Base-by-base conservation (phyloP, 768 basidiomycete species). In the Collybia sp. region DNA sequence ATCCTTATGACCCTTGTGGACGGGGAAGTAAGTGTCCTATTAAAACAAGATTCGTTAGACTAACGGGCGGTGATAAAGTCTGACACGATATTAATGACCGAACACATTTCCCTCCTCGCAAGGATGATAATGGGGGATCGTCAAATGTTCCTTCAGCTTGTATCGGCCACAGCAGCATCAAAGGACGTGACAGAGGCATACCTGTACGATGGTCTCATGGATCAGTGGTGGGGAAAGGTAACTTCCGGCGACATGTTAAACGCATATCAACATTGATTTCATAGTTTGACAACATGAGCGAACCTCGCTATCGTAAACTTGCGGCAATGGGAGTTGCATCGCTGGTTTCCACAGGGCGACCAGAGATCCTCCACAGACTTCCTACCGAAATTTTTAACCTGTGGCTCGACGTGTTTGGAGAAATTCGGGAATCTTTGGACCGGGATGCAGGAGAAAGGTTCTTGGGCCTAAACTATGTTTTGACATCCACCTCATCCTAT, bases 231-330 rank as follows among this genome's bases (percentile, higher is more conserved):
- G 80, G 79, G 79, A 34, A 85, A 85, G 61, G 90, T 86, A 61
- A 50, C 71, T 67, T n/a, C 43, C 17, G 17, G 35, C 17, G 40
- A 33, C 38, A 49, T 10, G 45, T 42, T 43, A 46, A 44, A 45
- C 38, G 11, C 40, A n/a, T 39, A 35, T 18, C 25, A 9, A 16
- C 19, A 25, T 25, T 25, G 25, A 13, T 50, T 12, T 30, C 40
- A 2, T 55, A 95, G 93, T 91, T 93, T 60, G 93, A 95, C 62
- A 87, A 84, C 58, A 88, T 93, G 82, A 86, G 87, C 12, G 88
- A 93, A 59, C 83, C 89, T 1, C 78, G 84, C 9, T 77, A 86
- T 50, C 82, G 93, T 47, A 95, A 95, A 67, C 70, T 95, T 46
- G 68, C 80, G 18, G 89, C 91, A 10, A 84, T 95, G 72, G 90